Evolutionary conservation across 1,284 basidiomycete species (phyloP).

Genomic region (Chalciporus piperatoides): DNA sequence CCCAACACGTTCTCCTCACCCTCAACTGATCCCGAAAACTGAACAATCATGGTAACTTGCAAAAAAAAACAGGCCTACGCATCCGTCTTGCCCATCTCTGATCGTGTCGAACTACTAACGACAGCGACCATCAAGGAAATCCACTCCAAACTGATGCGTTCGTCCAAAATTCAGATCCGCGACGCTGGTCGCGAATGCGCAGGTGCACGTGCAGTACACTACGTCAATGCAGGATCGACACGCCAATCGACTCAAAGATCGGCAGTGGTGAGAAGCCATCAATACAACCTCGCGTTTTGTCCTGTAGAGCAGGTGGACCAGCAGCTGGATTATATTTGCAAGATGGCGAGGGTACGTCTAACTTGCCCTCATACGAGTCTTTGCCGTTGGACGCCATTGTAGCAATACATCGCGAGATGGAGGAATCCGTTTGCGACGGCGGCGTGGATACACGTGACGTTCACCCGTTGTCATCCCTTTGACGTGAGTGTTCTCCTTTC

Average conservation of each 20-base stretch:
- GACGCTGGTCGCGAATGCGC: slow-evolving; percentile 9
- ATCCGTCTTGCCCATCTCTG: slow-evolving; percentile 20
- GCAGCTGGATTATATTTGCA: slow-evolving; percentile 42
- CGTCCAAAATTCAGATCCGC: slow-evolving; percentile 31
- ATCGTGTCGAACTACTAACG: slow-evolving; percentile 27
- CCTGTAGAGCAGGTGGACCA: slow-evolving; percentile 37
- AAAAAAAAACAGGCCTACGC: slow-evolving; percentile 24
- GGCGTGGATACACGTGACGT: slow-evolving; percentile 42
- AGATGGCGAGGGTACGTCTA: slow-evolving; percentile 36
- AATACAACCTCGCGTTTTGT: slow-evolving; percentile 38
- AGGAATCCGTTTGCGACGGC: slow-evolving; percentile 43
- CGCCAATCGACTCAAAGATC: slow-evolving; percentile 36
- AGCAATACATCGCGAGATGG: slow-evolving; percentile 38
- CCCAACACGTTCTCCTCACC: not conserved
- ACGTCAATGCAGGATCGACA: slow-evolving; percentile 36
- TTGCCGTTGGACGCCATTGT: not conserved
- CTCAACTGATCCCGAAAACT: not conserved
- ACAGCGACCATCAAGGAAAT: slow-evolving; percentile 30
- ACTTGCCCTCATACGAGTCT: not conserved
- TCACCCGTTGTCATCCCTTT: slow-evolving; percentile 44
- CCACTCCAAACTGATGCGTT: slow-evolving; percentile 29
- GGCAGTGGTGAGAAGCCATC: slow-evolving; percentile 33
- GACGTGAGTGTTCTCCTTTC: slow-evolving; percentile 31
- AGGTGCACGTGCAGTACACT: slow-evolving; percentile 20
- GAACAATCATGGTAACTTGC: no score